Evolutionary conservation across 2,329 filamentous ascomycete genomes (phyloP), one percentile per base, ranked within the genome.

Genomic region (Chaetomium strumarium): DNA sequence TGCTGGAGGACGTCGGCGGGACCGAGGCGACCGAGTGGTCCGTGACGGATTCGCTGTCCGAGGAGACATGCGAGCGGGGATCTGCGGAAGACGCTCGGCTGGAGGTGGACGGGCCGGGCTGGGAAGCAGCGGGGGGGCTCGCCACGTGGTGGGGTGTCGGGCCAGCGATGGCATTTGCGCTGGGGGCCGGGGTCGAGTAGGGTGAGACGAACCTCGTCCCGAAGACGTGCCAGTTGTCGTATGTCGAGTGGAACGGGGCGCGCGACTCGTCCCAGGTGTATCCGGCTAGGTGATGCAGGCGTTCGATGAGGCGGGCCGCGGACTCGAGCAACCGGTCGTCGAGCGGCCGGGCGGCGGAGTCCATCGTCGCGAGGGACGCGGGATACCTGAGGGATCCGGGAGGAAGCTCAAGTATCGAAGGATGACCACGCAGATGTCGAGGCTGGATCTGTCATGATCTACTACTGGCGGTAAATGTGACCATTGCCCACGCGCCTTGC

Each of bases 141-240:
- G 72, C 69, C 53, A 70, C 64, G 63, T 71, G 66, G 47, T 74
- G 51, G 5, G 47, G 71, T 12, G 61, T 47, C n/a, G 61, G 56
- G 7, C 60, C 49, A 4, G 58, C 37, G 39, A 72, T 66, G 41
- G 76, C 71, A 51, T 70, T 73, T 14, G 76, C 74, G 36, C 75
- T 70, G 2, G 75, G 8, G 10, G 37, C 29, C 17, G 48, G 70
- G 57, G 60, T 75, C 63, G 67, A 73, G 64, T 66, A 78, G 56
- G 69, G 73, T 43, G 72, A 80, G 62, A 79, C 73, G 53, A 78
- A 76, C 55, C 78, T 83, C 62, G 71, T 83, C 66, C 85, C 86
- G 58, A 76, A 80, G 61, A 86, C 77, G 68, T 88, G 84, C 81
- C 91, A 97, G 73, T 91, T 90, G 68, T 95, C 90, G 70, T 96